phyloP scores from a whole-genome alignment of 805 yeast genomes.

The Torulaspora indica region DNA sequence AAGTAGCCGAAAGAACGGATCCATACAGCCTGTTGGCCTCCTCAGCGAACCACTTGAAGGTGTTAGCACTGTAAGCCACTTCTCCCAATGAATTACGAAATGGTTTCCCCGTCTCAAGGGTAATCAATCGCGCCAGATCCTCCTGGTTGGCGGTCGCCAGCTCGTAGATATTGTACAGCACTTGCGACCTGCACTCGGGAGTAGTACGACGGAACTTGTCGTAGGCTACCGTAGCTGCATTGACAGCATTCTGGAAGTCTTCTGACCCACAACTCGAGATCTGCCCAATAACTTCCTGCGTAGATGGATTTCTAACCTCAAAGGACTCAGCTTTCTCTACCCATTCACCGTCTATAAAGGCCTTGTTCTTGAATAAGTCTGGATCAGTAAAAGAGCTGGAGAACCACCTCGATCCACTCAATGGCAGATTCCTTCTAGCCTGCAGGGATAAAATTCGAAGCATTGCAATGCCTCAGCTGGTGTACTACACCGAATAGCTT shows the following conservation, averaged over 20 bases:
- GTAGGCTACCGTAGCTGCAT: constrained; percentile 77
- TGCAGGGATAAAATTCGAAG: constrained; percentile 1
- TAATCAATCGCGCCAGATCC: constrained; percentile 71
- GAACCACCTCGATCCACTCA: constrained; percentile 2
- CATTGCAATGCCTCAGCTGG: neutral
- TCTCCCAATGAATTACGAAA: constrained; percentile 68
- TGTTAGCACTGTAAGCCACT: constrained; percentile 61
- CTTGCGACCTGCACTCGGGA: constrained; percentile 59
- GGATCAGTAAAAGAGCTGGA: constrained; percentile 38
- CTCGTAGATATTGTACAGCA: constrained; percentile 68
- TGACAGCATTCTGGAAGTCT: constrained; percentile 78
- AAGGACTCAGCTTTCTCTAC: constrained; percentile 56
- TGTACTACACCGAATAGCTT: too few relatives aligned
- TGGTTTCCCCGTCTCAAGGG: constrained; percentile 88
- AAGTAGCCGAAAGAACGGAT: constrained; percentile 53
- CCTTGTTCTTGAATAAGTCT: constrained; percentile 45
- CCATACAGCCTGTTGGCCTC: constrained; percentile 69
- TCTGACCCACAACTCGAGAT: constrained; percentile 62
- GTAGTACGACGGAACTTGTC: constrained; percentile 61
- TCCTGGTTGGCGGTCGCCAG: constrained; percentile 70
- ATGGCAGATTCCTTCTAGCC: neutral
- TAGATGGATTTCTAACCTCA: constrained; percentile 59
- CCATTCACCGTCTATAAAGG: constrained; percentile 66
- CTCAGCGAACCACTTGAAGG: constrained; percentile 80
- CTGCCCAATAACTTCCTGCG: constrained; percentile 63